Conservation (phyloP, 257 asterid genomes). For the Jaltomata sinuosa region DNA sequence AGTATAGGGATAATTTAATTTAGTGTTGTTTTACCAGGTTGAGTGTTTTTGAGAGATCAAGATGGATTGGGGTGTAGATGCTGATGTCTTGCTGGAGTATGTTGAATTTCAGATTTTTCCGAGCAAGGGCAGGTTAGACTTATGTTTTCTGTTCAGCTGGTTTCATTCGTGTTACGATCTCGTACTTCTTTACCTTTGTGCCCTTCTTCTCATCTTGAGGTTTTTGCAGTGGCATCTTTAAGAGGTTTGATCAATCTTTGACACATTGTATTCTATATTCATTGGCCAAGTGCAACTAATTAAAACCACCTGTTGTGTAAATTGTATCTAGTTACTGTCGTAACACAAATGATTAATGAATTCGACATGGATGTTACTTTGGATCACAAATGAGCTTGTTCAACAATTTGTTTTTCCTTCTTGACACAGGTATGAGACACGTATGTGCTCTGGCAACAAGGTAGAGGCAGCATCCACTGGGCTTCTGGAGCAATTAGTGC, state of each 20-base stretch:
- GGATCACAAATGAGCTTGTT: background rate
- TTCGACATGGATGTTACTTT: background rate
- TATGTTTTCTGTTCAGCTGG: background rate
- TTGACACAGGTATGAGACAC: constrained; percentile 60
- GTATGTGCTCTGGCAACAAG: constrained; percentile 30
- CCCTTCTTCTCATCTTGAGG: background rate
- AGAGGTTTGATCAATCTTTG: background rate
- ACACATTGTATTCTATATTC: background rate
- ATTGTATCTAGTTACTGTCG: background rate
- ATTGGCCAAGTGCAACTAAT: background rate
- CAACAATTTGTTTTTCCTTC: constrained; percentile 1
- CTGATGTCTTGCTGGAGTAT: constrained; percentile 40
- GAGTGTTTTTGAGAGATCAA: constrained; percentile 14
- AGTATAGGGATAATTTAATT: background rate
- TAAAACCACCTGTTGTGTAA: background rate
- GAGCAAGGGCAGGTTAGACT: constrained; percentile 57
- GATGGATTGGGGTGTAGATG: constrained; percentile 48
- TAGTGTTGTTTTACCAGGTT: constrained; percentile 12
- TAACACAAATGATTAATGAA: background rate
- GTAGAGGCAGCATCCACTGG: constrained; percentile 65
- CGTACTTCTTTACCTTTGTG: background rate
- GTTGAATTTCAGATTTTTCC: constrained; percentile 69
- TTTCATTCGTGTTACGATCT: background rate
- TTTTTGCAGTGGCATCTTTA: background rate
- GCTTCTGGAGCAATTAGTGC: constrained; percentile 57